These are phyloP conservation scores for Begonia masoniana DNA, from an alignment of 306 rosid species.

Conservation along the genomic window DNA sequence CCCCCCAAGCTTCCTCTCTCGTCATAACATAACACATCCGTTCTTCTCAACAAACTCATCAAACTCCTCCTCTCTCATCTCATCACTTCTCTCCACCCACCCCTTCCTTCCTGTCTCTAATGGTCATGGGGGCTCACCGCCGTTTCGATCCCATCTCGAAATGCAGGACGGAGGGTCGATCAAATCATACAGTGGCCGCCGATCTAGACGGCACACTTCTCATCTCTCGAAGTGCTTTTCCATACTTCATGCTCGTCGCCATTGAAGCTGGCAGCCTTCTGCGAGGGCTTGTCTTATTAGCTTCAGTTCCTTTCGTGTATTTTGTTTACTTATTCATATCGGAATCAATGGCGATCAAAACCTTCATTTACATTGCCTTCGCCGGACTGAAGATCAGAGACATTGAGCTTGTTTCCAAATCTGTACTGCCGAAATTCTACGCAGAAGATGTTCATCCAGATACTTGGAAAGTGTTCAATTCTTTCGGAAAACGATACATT, in stretches of 20 bases:
- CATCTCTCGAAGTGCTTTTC: slow-evolving; percentile 53
- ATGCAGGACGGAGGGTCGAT: slow-evolving; percentile 44
- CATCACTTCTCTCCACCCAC: not conserved
- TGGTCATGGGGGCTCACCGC: slow-evolving; percentile 38
- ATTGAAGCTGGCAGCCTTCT: slow-evolving; percentile 74
- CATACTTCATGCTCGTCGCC: slow-evolving; percentile 86
- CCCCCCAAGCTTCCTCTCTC: slow-evolving; percentile 22
- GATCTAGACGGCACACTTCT: slow-evolving; percentile 83
- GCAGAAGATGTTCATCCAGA: slow-evolving; percentile 67
- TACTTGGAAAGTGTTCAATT: slow-evolving; percentile 64
- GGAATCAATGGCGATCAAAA: slow-evolving; percentile 43
- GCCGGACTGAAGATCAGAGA: slow-evolving; percentile 48
- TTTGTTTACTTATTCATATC: slow-evolving; percentile 55
- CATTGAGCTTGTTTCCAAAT: slow-evolving; percentile 52
- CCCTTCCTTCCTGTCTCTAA: not conserved
- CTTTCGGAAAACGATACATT: slow-evolving; percentile 62
- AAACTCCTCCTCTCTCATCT: not conserved
- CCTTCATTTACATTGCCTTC: slow-evolving; percentile 45
- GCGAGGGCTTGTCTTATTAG: slow-evolving; percentile 45
- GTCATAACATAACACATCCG: slow-evolving; percentile 9
- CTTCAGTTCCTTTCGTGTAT: slow-evolving; percentile 46
- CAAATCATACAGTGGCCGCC: slow-evolving; percentile 65
- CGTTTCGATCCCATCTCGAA: slow-evolving; percentile 50
- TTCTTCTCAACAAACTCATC: not conserved
- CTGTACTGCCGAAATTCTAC: slow-evolving; percentile 72